Evolutionary conservation across 352 stramenopile genomes (phyloP), one percentile per base, ranked within the genome.

Genomic region (Globisporangium sylvaticum): DNA sequence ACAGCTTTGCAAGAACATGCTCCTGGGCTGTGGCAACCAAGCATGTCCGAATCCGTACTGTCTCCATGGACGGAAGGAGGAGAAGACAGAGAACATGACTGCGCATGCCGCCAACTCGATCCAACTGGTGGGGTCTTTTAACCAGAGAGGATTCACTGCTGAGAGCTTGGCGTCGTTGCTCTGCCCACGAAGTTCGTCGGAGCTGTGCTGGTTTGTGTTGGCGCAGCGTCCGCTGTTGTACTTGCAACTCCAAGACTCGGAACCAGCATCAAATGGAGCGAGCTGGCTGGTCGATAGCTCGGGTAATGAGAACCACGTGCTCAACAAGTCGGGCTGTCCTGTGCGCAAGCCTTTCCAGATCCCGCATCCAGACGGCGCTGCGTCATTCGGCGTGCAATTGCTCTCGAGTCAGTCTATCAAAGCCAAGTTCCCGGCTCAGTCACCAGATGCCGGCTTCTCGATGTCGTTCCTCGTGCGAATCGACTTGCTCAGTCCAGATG

Each of bases 341-440:
- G 62, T 89, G 46, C 73, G 72, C 20, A 93, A 93, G 32, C 83
- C 83, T 20, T 93, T 91, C 39, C 63, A 60, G 20, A 83, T 91
- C 64, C 70, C 77, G 0, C 65, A 67, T 42, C 48, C 39, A 39
- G 57, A 37, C 10, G 31, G 18, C 31, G 24, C 10, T 8, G 37
- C 62, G 66, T 62, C 48, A 24, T 79, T 69, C 53, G 80, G 77
- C 1, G 56, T 88, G 64, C 79, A 90, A 52, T 27, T 92, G 22
- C 42, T 78, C 29, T 65, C 62, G 14, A 67, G 62, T 7, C 77
- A 79, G 20, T 22, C 31, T 25, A 14, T 69, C 15, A 24, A 58
- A 12, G 6, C 32, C 10, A 34, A 48, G 31, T 55, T 89, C 18
- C 8, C 15, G 1, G 64, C 79, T 58, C 44, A 46, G 31, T 58